Percentiles rank a stretch among this genome's conserved stretches.
Conservation (phyloP, 228 moss, liverwort and hornwort genomes). For the Sphagnum magellanicum region DNA sequence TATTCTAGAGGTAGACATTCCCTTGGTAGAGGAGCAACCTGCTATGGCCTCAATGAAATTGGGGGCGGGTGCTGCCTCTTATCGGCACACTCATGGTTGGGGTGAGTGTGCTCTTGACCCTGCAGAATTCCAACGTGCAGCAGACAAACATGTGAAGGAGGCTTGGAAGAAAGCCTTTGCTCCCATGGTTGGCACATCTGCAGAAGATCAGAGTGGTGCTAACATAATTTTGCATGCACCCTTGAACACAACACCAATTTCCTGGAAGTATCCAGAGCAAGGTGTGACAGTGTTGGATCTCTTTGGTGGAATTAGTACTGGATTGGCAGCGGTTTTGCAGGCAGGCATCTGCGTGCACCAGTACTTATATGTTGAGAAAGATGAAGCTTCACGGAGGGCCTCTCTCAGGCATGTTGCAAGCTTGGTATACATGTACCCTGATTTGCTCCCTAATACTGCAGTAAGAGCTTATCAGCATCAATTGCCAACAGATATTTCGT, state of each 20-base stretch:
- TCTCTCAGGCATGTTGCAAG: background rate
- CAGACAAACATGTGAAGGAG: background rate
- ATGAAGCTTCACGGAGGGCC: background rate
- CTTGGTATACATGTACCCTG: background rate
- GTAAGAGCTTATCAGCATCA: background rate
- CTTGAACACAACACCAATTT: conserved; percentile 1
- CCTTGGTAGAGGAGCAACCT: too few species aligned
- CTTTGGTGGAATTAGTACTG: conserved; percentile 8
- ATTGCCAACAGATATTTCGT: background rate
- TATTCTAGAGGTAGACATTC: too few species aligned
- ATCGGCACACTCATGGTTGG: background rate
- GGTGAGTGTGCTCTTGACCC: background rate
- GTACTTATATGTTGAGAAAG: conserved; percentile 5
- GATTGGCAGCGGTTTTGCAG: conserved; percentile 4
- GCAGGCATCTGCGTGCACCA: background rate
- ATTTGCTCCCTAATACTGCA: background rate
- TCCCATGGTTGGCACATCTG: background rate
- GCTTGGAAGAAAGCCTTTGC: background rate
- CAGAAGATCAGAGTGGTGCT: background rate
- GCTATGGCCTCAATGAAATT: background rate
- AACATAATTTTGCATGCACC: background rate
- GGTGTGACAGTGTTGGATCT: background rate
- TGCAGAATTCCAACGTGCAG: background rate
- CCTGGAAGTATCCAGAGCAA: conserved; percentile 2
- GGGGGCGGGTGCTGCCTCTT: background rate